phyloP scores from a whole-genome alignment of 2,329 filamentous ascomycete species.

The Fusarium piperis region DNA sequence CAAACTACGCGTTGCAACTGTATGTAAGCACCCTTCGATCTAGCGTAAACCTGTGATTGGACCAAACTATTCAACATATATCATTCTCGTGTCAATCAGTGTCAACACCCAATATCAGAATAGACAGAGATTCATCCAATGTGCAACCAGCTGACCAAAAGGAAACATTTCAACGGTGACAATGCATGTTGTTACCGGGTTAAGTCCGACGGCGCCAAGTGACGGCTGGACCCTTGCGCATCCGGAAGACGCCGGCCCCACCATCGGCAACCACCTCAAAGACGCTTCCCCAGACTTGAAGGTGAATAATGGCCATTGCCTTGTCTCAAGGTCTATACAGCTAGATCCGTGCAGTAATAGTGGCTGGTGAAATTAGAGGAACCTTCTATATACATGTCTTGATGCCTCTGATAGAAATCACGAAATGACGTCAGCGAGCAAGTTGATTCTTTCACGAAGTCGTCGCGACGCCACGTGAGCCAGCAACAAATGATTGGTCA shows the following conservation, averaged over 20 bases:
- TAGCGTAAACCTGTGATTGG: neutral
- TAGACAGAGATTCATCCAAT: neutral
- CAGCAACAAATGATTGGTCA: slow-evolving; percentile 43
- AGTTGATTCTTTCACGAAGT: slow-evolving; percentile 27
- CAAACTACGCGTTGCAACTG: neutral
- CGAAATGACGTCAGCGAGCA: slow-evolving; percentile 42
- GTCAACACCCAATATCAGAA: neutral
- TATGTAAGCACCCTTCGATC: neutral
- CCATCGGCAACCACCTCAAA: slow-evolving; percentile 1
- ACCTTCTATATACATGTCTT: neutral
- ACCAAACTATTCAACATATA: neutral
- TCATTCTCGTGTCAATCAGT: neutral
- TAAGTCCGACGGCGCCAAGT: slow-evolving; percentile 16
- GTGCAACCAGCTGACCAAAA: neutral
- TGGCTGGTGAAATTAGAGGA: neutral
- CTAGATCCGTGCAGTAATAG: neutral
- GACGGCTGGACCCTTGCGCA: slow-evolving; percentile 3
- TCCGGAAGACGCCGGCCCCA: slow-evolving; percentile 19
- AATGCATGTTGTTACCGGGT: slow-evolving; percentile 8
- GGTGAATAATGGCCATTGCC: neutral
- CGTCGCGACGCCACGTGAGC: slow-evolving; percentile 44
- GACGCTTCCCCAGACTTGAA: slow-evolving; percentile 8
- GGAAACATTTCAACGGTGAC: slow-evolving; percentile 3
- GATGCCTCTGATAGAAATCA: neutral
- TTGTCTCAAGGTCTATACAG: neutral